Evolutionary conservation across 2,329 filamentous ascomycete species (phyloP), one percentile per base, ranked within the genome.

Genomic region (Pseudofabraea citricarpa): DNA sequence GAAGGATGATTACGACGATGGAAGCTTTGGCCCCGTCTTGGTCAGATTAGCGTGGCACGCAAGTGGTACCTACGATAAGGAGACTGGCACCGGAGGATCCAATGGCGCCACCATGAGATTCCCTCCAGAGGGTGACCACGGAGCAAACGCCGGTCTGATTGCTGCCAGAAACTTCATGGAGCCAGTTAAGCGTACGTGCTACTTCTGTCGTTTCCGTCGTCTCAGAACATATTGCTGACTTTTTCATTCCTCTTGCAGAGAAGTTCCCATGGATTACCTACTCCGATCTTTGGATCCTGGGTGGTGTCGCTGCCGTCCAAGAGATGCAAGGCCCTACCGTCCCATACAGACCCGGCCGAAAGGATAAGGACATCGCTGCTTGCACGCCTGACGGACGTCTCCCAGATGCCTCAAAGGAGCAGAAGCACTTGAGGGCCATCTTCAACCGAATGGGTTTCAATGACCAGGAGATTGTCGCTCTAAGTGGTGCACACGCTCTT

Each of bases 101-200:
- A 95, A 97, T 67, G 91, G 93, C 54, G 91, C 91, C 45, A 96
- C 90, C 54, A 97, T 97, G 93, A 83, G 93, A 62, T 97, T 96
- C 65, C 75, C 83, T 19, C 90, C 91, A 36, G 93, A 97, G 72
- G 75, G 80, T 48, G 83, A 84, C 65, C 91, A 98, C 69, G 90
- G 90, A 56, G 93, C 91, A 68, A 98, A 98, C 62, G 89, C 91
- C 47, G 93, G 91, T 56, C 75, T 97, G 60, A 82, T 85, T 64
- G 71, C 79, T 57, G 93, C 91, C 50, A 87, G 91, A 47, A 84
- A 95, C 69, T 96, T 97, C 75, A 79, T 97, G 47, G 87, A 94
- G 70, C 90, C 90, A 50, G 75, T 97, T 58, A 95, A 96, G 75
- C 72, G 82, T 85, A 65, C 64, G 77, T 66, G 12, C n/a, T n/a